Conservation (phyloP, 2,329 filamentous ascomycete species). For the Trichoderma brevicompactum region DNA sequence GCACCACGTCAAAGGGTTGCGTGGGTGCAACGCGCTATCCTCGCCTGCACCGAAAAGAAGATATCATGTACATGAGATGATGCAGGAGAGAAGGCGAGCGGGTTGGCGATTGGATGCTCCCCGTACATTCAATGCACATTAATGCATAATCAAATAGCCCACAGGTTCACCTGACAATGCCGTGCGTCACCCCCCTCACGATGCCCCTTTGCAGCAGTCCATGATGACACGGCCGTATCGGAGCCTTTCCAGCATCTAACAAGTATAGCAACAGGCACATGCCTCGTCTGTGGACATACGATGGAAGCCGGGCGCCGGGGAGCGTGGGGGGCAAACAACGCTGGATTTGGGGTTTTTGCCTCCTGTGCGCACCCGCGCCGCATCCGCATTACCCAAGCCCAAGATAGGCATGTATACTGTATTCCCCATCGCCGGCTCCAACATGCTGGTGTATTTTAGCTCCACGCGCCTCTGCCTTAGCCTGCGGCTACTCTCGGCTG, state of each 20-base stretch:
- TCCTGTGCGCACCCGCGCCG: too few relatives aligned
- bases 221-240: constrained; percentile 31
- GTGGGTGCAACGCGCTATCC: background rate
- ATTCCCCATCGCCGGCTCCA: background rate
- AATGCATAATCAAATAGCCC: background rate
- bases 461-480: constrained; percentile 15
- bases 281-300: too few relatives aligned
- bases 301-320: too few relatives aligned
- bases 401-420: background rate
- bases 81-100: background rate
- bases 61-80: background rate
- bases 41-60: background rate
- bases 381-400: too few relatives aligned
- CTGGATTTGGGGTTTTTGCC: too few relatives aligned
- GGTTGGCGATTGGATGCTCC: constrained; percentile 6
- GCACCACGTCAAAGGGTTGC: background rate
- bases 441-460: background rate
- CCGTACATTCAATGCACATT: background rate
- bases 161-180: constrained; percentile 16
- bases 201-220: background rate
- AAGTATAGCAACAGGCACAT: too few relatives aligned
- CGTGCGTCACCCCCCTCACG: constrained; percentile 13
- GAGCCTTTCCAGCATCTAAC: constrained; percentile 27
- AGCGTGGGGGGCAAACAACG: too few relatives aligned
- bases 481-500: constrained; percentile 36